Conservation (phyloP, 2,329 filamentous ascomycete species). For the Claviceps sp. region DNA sequence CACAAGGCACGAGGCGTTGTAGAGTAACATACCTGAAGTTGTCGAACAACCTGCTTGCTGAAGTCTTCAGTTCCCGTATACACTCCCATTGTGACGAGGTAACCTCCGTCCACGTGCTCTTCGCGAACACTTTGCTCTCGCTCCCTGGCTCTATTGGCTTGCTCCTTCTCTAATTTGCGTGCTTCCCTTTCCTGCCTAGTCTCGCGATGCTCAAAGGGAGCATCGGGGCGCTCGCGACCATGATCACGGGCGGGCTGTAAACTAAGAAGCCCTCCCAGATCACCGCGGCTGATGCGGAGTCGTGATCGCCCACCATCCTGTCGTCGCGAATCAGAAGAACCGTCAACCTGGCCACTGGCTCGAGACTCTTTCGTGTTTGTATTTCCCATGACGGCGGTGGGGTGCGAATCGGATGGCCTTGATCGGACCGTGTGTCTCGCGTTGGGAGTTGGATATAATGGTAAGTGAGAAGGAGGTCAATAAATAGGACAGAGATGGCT, state of each 20-base stretch:
- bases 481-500: background rate
- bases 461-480: background rate
- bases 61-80: constrained; percentile 92
- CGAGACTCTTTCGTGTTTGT: constrained; percentile 27
- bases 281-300: constrained; percentile 26
- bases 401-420: background rate
- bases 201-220: constrained; percentile 55
- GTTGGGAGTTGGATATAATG: background rate
- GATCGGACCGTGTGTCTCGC: no score
- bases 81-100: constrained; percentile 82
- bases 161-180: constrained; percentile 70
- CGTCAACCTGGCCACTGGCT: constrained; percentile 12
- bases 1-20: no score
- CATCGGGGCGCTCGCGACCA: constrained; percentile 21
- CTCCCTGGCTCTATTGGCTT: constrained; percentile 62
- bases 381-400: constrained; percentile 21
- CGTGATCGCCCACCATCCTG: constrained; percentile 12
- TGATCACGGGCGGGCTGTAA: constrained; percentile 26
- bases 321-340: constrained; percentile 4
- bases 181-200: constrained; percentile 87
- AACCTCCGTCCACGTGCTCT: constrained; percentile 89
- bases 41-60: constrained; percentile 74
- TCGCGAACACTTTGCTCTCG: constrained; percentile 81
- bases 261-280: constrained; percentile 33
- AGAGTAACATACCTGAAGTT: constrained; percentile 59